Percentiles rank a stretch among this genome's conserved stretches.
phyloP scores from a whole-genome alignment of 495 filamentous ascomycete genomes.

The Rhizodiscina lignyota region DNA sequence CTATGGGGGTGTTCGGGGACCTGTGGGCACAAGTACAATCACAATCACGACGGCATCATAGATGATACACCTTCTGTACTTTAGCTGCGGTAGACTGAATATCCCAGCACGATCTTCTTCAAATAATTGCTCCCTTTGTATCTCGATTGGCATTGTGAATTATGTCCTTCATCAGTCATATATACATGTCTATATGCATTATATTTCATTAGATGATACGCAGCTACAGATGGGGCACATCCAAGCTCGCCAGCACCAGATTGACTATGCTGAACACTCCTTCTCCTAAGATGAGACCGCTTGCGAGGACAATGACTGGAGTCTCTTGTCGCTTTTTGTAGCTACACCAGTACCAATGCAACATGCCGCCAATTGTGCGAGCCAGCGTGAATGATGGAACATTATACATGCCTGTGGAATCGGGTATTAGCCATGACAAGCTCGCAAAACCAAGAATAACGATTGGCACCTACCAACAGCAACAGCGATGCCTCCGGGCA shows the following conservation, averaged over 20 bases:
- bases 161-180: too few species aligned
- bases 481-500: constrained; percentile 90
- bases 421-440: not conserved
- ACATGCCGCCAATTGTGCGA: constrained; percentile 64
- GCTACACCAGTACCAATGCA: constrained; percentile 66
- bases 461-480: constrained; percentile 34
- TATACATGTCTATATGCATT: too few species aligned
- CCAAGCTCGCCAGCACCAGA: constrained; percentile 60
- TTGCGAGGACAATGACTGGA: constrained; percentile 45
- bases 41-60: too few species aligned
- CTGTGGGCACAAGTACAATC: too few species aligned
- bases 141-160: too few species aligned
- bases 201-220: too few species aligned
- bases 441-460: too few species aligned
- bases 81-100: too few species aligned
- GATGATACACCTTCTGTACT: too few species aligned
- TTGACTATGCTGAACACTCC: constrained; percentile 89
- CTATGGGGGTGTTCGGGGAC: too few species aligned
- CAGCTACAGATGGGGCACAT: constrained; percentile 50
- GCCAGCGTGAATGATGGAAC: constrained; percentile 90
- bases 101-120: too few species aligned
- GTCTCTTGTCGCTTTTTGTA: constrained; percentile 33
- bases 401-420: constrained; percentile 71
- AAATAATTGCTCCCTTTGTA: too few species aligned
- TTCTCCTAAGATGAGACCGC: constrained; percentile 83